phyloP scores from a whole-genome alignment of 805 yeast genomes.

The Zygosaccharomyces pseudorouxii region DNA sequence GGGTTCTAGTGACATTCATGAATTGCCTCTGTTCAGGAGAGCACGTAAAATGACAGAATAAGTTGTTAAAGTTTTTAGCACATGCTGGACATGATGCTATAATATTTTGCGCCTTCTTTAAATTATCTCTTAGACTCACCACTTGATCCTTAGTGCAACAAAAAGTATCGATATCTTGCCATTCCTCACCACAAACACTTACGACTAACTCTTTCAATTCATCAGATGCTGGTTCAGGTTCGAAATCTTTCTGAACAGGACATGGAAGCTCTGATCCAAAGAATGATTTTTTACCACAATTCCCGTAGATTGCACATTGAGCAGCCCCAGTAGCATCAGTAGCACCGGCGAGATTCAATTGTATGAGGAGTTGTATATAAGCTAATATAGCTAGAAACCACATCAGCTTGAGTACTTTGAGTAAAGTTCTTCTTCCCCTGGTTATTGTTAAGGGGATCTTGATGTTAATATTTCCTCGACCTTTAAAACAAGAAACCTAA shows the following conservation, averaged over 20 bases:
- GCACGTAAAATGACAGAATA: constrained; percentile 87
- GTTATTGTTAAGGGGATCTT: neutral
- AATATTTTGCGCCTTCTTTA: constrained; percentile 71
- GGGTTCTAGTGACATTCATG: constrained; percentile 56
- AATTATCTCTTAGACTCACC: constrained; percentile 47
- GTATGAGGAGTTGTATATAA: neutral
- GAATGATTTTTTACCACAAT: constrained; percentile 73
- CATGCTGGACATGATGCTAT: constrained; percentile 95
- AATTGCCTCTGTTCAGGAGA: constrained; percentile 77
- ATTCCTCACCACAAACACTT: constrained; percentile 69
- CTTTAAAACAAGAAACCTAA: neutral
- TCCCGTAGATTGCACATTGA: constrained; percentile 38
- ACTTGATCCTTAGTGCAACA: constrained; percentile 75
- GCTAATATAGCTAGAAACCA: neutral
- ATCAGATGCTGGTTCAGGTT: constrained; percentile 37
- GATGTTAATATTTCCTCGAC: neutral
- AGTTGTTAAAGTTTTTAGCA: constrained; percentile 70
- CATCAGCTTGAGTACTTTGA: neutral
- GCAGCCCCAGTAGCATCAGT: constrained; percentile 10
- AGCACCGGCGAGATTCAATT: neutral
- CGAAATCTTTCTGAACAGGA: constrained; percentile 48
- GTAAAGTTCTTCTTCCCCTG: neutral
- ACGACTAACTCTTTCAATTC: constrained; percentile 45
- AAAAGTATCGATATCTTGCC: constrained; percentile 44
- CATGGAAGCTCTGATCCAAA: constrained; percentile 84